Base-by-base conservation (phyloP, 1,139 yeast species). In the Yamadazyma jaroonii region DNA sequence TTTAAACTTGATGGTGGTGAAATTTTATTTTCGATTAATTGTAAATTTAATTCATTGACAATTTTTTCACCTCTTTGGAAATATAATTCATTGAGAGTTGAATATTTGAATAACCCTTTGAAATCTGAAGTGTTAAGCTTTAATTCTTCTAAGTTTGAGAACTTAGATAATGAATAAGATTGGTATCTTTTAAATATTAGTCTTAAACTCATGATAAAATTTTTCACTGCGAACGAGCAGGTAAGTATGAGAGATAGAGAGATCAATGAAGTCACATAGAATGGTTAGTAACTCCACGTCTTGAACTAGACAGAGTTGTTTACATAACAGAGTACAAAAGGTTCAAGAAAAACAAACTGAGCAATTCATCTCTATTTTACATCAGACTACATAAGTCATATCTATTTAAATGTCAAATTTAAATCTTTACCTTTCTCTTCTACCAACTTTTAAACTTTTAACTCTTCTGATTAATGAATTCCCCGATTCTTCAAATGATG, bases 401-500 rank as follows among this genome's bases (percentile, higher is more conserved):
- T n/a, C n/a, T n/a, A 17, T 17, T 17, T 17, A 17, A 20, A 30
- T 11, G 10, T 27, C 29, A 11, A 11, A 17, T 12, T 20, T 30
- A 8, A 10, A 9, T 24, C n/a, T n/a, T 39, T 34, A 47, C 32
- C 52, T 49, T 41, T 48, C 52, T 43, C 52, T 55, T 48, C 72
- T 62, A 40, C 85, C 79, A 35, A 85, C 95, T 62, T 84, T 85
- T 64, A 89, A 75, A 70, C 95, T 85, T 66, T 85, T 86, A 32
- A 89, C 96, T 59, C 96, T 81, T 55, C 85, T 79, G 52, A 89
- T 67, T 48, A 89, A 72, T 9, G 87, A 68, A 29, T 45, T 56
- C 48, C 45, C 59, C 28, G 62, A 68, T 26, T 61, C 65, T 20
- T 57, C 67, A 29, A 60, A 66, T 20, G 35, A 32, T 12, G 40